Base-by-base conservation (phyloP, 78 protist species). In the Pigoraptor vietnamica region DNA sequence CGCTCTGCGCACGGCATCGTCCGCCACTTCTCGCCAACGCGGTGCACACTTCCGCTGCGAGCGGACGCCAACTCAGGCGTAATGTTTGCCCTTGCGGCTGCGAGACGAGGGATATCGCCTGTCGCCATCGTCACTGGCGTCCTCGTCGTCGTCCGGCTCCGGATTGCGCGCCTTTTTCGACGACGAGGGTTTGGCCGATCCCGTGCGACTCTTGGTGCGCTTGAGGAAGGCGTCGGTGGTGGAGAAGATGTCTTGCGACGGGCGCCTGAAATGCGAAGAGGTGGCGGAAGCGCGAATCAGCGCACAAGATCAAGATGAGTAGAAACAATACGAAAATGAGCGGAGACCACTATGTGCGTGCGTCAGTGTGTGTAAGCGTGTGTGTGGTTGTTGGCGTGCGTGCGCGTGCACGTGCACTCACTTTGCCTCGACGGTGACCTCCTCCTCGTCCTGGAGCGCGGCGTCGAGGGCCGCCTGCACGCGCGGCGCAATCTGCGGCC, bases 341-440 rank as follows among this genome's bases (percentile, higher is more conserved):
- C n/a, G n/a, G n/a, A n/a, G n/a, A n/a, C n/a, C n/a, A n/a, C n/a
- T n/a, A n/a, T n/a, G n/a, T n/a, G n/a, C n/a, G n/a, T n/a, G n/a
- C n/a, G n/a, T n/a, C n/a, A n/a, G n/a, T n/a, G n/a, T n/a, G n/a
- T n/a, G n/a, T n/a, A n/a, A n/a, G n/a, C n/a, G n/a, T n/a, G n/a
- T 48, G 6, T 48, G 67, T 48, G 6, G 14, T 6, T 48, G 14
- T 6, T 48, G 29, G 6, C 67, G 29, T 48, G 67, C 14, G 14
- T 48, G 67, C 67, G 14, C 14, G 29, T 48, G 67, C 67, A 48
- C 67, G 14, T 48, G 67, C 67, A 48, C 67, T 14, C 67, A 14
- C 67, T 14, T 48, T 81, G 86, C 86, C 36, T 32, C 86, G 86
- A 81, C 86, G 86, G 86, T 81, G 88, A 83, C 39, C 88, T 83